Evolutionary conservation across 345 rosid genomes (phyloP), one percentile per base, ranked within the genome.

Genomic region (Excoecaria cochinchinensis): DNA sequence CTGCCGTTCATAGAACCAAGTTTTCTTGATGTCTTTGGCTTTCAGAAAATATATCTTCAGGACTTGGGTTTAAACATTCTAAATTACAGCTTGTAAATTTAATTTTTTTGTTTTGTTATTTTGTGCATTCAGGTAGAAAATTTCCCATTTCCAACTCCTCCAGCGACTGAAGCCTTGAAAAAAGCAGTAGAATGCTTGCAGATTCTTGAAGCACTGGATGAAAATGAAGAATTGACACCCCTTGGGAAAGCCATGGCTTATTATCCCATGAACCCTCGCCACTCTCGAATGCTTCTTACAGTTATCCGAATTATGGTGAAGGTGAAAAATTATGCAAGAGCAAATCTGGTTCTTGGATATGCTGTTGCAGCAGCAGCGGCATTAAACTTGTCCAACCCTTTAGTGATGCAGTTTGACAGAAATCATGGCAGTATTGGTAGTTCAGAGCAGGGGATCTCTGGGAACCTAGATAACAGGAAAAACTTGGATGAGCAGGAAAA

Each of bases 101-200:
- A 11, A 62, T 21, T 44, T 72, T 38, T 69, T 58, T 15, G 13
- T 52, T 15, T 40, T 42, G 3, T 42, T 13, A 17, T 65, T 65
- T 64, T 38, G 48, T 71, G 11, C 38, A 3, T 55, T 16, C 86
- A 95, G 99, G 98, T 95, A 56, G 87, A 81, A 67, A 89, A 91
- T 83, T 95, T 92, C 78, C 99, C 99, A 40, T 95, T 95, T 81
- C 99, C 97, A 39, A 95, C 99, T 73, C 89, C 95, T 59, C 99
- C 98, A 0, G 86, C 84, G 65, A 69, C 85, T 52, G 69, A 82
- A 61, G 87, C 99, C 65, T 76, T 95, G 82, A 75, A 65, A 77
- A 89, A 89, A 82, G 97, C 97, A 14, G 95, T 87, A 76, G 72
- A 78, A 47, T 90, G 98, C 77, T 78, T 95, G 83, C 89, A 83